Conservation (phyloP, 495 filamentous ascomycete species). For the Xylaria castorea region DNA sequence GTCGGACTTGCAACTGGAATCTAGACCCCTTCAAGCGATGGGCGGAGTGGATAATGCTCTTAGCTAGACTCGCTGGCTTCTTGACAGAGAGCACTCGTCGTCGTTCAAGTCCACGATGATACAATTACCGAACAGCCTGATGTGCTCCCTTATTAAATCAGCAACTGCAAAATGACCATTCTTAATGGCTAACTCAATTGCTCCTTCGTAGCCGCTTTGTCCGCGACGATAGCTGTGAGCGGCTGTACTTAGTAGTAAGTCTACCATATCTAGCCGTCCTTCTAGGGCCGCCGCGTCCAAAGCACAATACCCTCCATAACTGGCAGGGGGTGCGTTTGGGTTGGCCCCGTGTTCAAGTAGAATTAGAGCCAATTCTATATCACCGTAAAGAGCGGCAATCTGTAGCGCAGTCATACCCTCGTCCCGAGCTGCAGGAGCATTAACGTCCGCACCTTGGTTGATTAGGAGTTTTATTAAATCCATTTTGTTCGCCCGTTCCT, state of each 20-base stretch:
- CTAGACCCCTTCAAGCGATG: too few relatives aligned
- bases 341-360: neutral
- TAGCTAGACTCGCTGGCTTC: too few relatives aligned
- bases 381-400: neutral
- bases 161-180: neutral
- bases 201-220: neutral
- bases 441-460: neutral
- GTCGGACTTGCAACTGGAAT: too few relatives aligned
- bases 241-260: neutral
- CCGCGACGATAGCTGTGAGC: neutral
- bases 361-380: neutral
- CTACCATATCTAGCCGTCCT: neutral
- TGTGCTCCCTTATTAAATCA: neutral
- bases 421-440: neutral
- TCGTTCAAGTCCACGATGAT: neutral
- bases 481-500: neutral
- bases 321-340: neutral
- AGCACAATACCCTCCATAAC: neutral
- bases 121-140: neutral
- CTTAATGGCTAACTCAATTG: neutral
- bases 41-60: too few relatives aligned
- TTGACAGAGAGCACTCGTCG: too few relatives aligned
- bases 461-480: neutral
- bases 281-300: neutral
- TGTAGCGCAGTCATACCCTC: neutral